These are phyloP conservation scores for Amniculicola lignicola DNA, from an alignment of 495 filamentous ascomycete genomes.

Conservation along the genomic window DNA sequence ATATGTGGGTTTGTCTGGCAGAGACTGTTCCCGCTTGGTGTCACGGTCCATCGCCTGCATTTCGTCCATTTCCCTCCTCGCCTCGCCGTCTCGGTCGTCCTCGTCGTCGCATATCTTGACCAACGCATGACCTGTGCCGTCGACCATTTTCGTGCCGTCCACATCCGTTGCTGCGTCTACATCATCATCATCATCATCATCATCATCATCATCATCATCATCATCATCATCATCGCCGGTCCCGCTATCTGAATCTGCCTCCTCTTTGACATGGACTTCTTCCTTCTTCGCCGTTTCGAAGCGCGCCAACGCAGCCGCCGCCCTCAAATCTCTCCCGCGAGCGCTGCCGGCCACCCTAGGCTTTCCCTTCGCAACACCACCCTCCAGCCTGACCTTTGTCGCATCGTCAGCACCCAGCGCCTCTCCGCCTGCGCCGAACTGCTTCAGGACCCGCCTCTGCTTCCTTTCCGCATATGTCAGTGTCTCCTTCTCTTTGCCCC, in stretches of 20 bases:
- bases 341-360: constrained; percentile 68
- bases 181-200: constrained; percentile 37
- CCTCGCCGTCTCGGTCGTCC: constrained; percentile 58
- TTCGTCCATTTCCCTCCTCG: constrained; percentile 60
- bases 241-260: constrained; percentile 41
- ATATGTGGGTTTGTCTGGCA: background rate
- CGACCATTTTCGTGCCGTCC: constrained; percentile 58
- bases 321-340: constrained; percentile 69
- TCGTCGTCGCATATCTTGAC: constrained; percentile 71
- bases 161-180: constrained; percentile 50
- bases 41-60: constrained; percentile 39
- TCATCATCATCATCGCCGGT: constrained; percentile 39
- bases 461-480: constrained; percentile 59
- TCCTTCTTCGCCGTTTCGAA: constrained; percentile 59
- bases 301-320: constrained; percentile 70
- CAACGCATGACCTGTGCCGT: constrained; percentile 58
- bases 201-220: constrained; percentile 38
- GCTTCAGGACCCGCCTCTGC: constrained; percentile 64
- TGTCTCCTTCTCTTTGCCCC: constrained; percentile 44
- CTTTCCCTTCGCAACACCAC: constrained; percentile 59
- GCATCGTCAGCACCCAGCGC: constrained; percentile 64
- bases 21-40: constrained; percentile 1
- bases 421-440: constrained; percentile 68
- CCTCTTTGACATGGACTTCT: constrained; percentile 33
- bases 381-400: constrained; percentile 60